These are phyloP conservation scores for Daedaleopsis nitida DNA, from an alignment of 768 basidiomycete genomes.

Conservation along the genomic window DNA sequence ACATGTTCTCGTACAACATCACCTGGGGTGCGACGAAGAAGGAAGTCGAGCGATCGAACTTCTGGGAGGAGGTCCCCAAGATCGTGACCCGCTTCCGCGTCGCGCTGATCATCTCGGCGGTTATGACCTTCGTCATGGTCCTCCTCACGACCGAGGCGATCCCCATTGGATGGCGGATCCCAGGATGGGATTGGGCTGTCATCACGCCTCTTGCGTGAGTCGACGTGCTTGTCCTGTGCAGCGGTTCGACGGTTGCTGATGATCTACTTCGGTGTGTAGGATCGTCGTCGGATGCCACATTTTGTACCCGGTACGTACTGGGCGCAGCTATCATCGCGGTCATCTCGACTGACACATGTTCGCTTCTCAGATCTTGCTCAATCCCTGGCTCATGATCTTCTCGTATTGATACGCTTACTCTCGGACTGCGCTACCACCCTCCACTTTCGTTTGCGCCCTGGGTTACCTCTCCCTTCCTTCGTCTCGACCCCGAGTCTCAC, in stretches of 20 bases:
- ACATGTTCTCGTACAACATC: conserved; percentile 61
- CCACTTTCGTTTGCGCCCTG: too few relatives aligned
- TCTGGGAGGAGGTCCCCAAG: conserved; percentile 87
- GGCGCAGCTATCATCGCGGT: conserved; percentile 10
- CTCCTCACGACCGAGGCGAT: conserved; percentile 57
- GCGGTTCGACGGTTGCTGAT: too few relatives aligned
- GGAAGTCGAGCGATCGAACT: conserved; percentile 86
- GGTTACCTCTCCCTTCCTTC: too few relatives aligned
- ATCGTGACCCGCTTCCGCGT: conserved; percentile 81
- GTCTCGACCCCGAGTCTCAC: too few relatives aligned
- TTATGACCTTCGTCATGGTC: conserved; percentile 51
- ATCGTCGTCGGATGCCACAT: conserved; percentile 68
- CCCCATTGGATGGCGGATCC: conserved; percentile 66
- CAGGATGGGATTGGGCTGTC: conserved; percentile 68
- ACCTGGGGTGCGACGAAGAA: conserved; percentile 67
- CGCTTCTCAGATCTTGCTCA: conserved; percentile 42
- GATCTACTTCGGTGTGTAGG: conserved; percentile 31
- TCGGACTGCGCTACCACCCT: too few relatives aligned
- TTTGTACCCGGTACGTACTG: conserved; percentile 65
- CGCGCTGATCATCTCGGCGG: conserved; percentile 56
- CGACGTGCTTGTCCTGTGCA: not conserved
- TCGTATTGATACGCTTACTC: conserved; percentile 41
- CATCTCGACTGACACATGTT: not conserved
- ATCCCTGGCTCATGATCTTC: conserved; percentile 90
- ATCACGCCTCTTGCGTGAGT: conserved; percentile 73